Evolutionary conservation across 2,329 filamentous ascomycete species (phyloP).

Genomic region (Neocatenulostroma microsporum): DNA sequence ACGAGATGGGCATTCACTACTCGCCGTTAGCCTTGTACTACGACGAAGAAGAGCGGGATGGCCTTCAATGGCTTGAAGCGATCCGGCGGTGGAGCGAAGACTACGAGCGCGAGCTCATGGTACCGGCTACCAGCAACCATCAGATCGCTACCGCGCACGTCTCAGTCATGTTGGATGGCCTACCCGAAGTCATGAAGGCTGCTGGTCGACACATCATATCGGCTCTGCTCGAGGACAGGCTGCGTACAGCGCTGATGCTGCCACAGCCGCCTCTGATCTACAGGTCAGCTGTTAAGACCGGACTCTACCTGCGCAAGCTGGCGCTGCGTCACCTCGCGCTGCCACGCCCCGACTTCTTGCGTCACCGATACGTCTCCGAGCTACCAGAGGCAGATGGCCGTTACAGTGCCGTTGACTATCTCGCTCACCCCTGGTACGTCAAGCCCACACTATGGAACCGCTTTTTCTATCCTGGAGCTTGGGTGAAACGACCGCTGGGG

Average conservation of each 20-base stretch:
- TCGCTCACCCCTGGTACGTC: constrained; percentile 57
- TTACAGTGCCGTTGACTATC: constrained; percentile 46
- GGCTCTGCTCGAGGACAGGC: too few relatives aligned
- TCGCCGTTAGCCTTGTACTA: constrained; percentile 53
- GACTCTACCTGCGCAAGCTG: constrained; percentile 49
- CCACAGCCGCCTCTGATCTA: constrained; percentile 31
- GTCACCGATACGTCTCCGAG: constrained; percentile 34
- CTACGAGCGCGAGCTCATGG: constrained; percentile 2
- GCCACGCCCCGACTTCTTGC: constrained; percentile 46
- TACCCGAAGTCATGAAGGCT: neutral
- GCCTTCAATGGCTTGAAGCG: neutral
- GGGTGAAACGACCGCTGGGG: constrained; percentile 42
- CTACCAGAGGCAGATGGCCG: constrained; percentile 47
- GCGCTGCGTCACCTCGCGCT: constrained; percentile 51
- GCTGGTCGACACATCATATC: neutral
- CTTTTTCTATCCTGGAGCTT: constrained; percentile 53
- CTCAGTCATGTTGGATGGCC: neutral
- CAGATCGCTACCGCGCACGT: neutral
- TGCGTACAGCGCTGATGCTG: constrained; percentile 56
- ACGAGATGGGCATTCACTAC: constrained; percentile 58
- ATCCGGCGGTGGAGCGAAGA: neutral
- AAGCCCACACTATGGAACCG: constrained; percentile 35
- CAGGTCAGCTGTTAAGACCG: constrained; percentile 35
- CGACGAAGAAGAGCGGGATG: neutral
- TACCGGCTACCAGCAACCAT: neutral